Evolutionary conservation across 495 filamentous ascomycete species (phyloP).

Genomic region (Penicillium daleae): DNA sequence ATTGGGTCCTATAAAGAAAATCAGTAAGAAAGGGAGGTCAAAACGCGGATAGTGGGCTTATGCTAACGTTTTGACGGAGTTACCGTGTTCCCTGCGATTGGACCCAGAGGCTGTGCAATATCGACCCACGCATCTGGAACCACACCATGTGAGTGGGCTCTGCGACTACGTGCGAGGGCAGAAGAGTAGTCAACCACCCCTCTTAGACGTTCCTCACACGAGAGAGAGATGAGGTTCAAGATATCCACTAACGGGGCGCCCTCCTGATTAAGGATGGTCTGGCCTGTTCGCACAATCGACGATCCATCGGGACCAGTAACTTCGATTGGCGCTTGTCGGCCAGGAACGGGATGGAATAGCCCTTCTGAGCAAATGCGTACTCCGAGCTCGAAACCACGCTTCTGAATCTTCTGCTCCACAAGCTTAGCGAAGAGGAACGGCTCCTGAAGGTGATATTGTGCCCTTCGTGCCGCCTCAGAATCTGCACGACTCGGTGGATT

Average conservation of each 20-base stretch:
- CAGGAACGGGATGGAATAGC: slow-evolving; percentile 57
- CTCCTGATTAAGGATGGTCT: slow-evolving; percentile 65
- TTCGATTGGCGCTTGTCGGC: slow-evolving; percentile 54
- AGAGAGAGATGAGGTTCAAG: slow-evolving; percentile 72
- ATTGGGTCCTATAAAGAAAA: slow-evolving; percentile 37
- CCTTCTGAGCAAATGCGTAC: slow-evolving; percentile 67
- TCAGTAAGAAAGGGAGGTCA: slow-evolving; percentile 17
- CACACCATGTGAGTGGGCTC: slow-evolving; percentile 70
- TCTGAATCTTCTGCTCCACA: slow-evolving; percentile 50
- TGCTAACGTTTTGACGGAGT: slow-evolving; percentile 66
- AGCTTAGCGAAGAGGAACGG: slow-evolving; percentile 61
- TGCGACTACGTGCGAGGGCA: slow-evolving; percentile 64
- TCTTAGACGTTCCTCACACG: slow-evolving; percentile 70
- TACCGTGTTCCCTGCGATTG: slow-evolving; percentile 41
- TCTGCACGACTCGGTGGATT: slow-evolving; percentile 50
- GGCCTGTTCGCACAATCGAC: slow-evolving; percentile 58
- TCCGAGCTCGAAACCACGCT: slow-evolving; percentile 55
- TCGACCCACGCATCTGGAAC: slow-evolving; percentile 72
- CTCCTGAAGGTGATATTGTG: slow-evolving; percentile 60
- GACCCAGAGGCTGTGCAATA: slow-evolving; percentile 54
- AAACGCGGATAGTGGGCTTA: background rate
- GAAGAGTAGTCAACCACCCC: slow-evolving; percentile 72
- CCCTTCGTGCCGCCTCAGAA: slow-evolving; percentile 45
- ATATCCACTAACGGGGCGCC: slow-evolving; percentile 74
- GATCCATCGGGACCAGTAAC: slow-evolving; percentile 59